Evolutionary conservation across 805 yeast species (phyloP).

Genomic region (Vanderwaltozyma tropicalis): DNA sequence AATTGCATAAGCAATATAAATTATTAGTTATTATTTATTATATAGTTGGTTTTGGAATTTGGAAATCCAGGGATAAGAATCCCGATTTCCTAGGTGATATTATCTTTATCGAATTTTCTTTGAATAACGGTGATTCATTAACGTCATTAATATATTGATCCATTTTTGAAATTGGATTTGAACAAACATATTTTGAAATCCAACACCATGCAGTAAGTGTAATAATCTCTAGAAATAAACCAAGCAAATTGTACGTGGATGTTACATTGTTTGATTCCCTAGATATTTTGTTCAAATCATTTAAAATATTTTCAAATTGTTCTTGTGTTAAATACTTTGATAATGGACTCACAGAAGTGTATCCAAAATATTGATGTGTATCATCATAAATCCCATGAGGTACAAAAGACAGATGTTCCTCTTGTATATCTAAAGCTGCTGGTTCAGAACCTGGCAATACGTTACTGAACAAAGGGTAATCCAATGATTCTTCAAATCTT

Average conservation of each 20-base stretch:
- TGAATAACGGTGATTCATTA: background rate
- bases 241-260: constrained; percentile 32
- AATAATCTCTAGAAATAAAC: constrained; percentile 29
- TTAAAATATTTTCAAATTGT: constrained; percentile 36
- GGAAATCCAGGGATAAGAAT: constrained; percentile 2
- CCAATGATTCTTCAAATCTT: constrained; percentile 29
- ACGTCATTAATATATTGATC: background rate
- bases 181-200: background rate
- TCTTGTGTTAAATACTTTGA: constrained; percentile 27
- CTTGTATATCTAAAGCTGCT: constrained; percentile 38
- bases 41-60: constrained; percentile 2
- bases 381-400: constrained; percentile 33
- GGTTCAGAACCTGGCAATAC: constrained; percentile 52
- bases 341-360: constrained; percentile 44
- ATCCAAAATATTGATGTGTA: constrained; percentile 32
- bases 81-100: constrained; percentile 1
- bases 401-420: constrained; percentile 17
- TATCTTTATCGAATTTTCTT: background rate
- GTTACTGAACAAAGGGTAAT: constrained; percentile 46
- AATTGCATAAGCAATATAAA: too few species aligned
- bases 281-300: constrained; percentile 35
- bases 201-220: constrained; percentile 32
- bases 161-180: constrained; percentile 1
- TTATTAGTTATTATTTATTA: too few species aligned
- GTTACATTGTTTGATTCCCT: constrained; percentile 33